These are phyloP conservation scores for Aspergillus sp. DNA, from an alignment of 2,329 filamentous ascomycete species.

Conservation along the genomic window DNA sequence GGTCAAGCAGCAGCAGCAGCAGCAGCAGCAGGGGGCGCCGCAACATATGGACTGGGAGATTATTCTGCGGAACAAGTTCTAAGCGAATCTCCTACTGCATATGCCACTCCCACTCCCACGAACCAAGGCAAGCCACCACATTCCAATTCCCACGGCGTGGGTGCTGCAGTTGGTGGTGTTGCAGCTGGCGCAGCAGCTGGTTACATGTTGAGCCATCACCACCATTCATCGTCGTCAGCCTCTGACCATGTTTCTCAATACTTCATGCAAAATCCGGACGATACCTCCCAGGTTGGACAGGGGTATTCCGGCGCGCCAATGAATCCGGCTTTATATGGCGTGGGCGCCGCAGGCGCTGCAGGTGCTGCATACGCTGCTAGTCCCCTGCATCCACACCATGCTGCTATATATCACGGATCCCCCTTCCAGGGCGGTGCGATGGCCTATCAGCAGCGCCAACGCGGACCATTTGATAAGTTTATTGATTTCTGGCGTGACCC, in stretches of 20 bases:
- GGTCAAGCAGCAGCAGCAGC: slow-evolving; percentile 34
- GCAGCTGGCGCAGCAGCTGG: slow-evolving; percentile 44
- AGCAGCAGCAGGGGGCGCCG: slow-evolving; percentile 30
- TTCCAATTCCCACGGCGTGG: slow-evolving; percentile 31
- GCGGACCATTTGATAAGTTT: slow-evolving; percentile 56
- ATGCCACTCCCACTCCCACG: slow-evolving; percentile 18
- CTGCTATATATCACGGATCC: slow-evolving; percentile 28
- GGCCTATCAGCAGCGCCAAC: slow-evolving; percentile 53
- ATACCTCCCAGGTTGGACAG: slow-evolving; percentile 18
- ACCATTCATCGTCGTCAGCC: slow-evolving; percentile 32
- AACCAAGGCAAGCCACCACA: slow-evolving; percentile 27
- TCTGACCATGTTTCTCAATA: slow-evolving; percentile 31
- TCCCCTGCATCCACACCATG: slow-evolving; percentile 31
- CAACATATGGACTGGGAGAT: slow-evolving; percentile 45
- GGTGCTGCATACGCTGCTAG: slow-evolving; percentile 39
- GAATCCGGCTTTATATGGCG: slow-evolving; percentile 26
- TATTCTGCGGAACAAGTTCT: slow-evolving; percentile 24
- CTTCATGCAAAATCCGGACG: slow-evolving; percentile 32
- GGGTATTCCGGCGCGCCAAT: slow-evolving; percentile 14
- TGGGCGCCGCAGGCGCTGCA: slow-evolving; percentile 27
- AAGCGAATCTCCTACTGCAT: slow-evolving; percentile 22
- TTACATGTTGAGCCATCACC: slow-evolving; percentile 39
- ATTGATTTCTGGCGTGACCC: slow-evolving; percentile 64
- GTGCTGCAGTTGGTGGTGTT: slow-evolving; percentile 37
- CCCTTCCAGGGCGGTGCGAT: slow-evolving; percentile 39